phyloP scores from a whole-genome alignment of 2,329 filamentous ascomycete genomes.

The Hawksworthiomyces lignivorus region DNA sequence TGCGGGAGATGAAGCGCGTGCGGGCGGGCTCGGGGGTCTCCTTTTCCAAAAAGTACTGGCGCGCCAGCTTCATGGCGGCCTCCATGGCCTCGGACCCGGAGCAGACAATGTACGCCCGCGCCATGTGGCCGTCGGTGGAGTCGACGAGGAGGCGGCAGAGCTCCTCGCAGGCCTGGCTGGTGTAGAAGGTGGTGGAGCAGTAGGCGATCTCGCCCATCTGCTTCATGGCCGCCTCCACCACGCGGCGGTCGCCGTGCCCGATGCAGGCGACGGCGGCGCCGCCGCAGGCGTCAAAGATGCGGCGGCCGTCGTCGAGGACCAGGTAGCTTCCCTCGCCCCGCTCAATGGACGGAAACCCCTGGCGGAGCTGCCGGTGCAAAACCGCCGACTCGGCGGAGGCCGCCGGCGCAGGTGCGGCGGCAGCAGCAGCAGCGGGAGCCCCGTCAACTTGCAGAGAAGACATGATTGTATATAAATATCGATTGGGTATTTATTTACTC shows the following conservation, averaged over 20 bases:
- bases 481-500: no score
- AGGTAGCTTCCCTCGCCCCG: slow-evolving; percentile 30
- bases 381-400: slow-evolving; percentile 24
- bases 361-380: slow-evolving; percentile 29
- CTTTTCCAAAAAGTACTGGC: slow-evolving; percentile 57
- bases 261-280: slow-evolving; percentile 40
- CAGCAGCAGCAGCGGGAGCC: no score
- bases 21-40: slow-evolving; percentile 45
- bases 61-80: slow-evolving; percentile 54
- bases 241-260: slow-evolving; percentile 35
- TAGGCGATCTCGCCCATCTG: slow-evolving; percentile 36
- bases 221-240: slow-evolving; percentile 30
- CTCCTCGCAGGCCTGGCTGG: slow-evolving; percentile 30
- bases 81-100: slow-evolving; percentile 56
- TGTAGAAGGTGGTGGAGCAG: slow-evolving; percentile 35
- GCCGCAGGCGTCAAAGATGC: slow-evolving; percentile 36
- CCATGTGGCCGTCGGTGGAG: slow-evolving; percentile 29
- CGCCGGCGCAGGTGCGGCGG: background rate
- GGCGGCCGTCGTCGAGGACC: slow-evolving; percentile 30
- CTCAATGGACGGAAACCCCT: slow-evolving; percentile 25
- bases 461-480: no score
- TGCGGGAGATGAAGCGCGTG: slow-evolving; percentile 58
- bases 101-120: slow-evolving; percentile 29
- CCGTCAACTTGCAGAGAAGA: no score
- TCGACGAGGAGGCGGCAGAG: slow-evolving; percentile 30